Conservation (phyloP, 1,284 basidiomycete species). For the Microbotryum intermedium region DNA sequence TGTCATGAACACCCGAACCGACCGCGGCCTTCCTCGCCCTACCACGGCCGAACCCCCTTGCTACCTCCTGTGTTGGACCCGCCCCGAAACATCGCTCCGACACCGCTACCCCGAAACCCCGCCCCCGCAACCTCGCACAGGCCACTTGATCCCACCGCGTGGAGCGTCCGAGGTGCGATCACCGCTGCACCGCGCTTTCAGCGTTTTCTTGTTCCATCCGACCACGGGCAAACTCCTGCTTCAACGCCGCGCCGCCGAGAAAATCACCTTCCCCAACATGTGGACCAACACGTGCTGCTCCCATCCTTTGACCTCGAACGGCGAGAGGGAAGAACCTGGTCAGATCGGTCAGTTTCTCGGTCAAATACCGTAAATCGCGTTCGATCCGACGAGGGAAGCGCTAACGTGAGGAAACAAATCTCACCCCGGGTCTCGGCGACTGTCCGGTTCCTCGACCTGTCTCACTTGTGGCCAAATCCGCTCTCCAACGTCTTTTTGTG, state of each 20-base stretch:
- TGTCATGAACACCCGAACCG: no score
- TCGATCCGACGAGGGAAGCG: no score
- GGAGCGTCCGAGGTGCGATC: constrained; percentile 53
- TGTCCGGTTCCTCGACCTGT: background rate
- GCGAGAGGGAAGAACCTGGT: constrained; percentile 62
- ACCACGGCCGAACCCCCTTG: background rate
- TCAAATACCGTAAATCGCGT: background rate
- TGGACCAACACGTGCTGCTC: constrained; percentile 99
- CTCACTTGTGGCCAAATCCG: background rate
- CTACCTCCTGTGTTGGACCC: background rate
- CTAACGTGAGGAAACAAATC: background rate
- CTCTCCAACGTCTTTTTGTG: background rate
- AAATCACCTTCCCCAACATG: constrained; percentile 99
- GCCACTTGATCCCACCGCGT: constrained; percentile 60
- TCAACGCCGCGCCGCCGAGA: constrained; percentile 89
- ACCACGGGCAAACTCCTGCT: constrained; percentile 88
- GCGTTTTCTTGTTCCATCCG: constrained; percentile 92
- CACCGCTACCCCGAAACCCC: background rate
- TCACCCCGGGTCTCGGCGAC: background rate
- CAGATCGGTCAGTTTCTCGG: constrained; percentile 53
- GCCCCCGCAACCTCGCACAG: constrained; percentile 42
- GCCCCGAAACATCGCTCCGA: background rate
- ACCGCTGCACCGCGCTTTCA: constrained; percentile 94
- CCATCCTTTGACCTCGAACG: constrained; percentile 66
- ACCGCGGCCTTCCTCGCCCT: background rate